These are phyloP conservation scores for Trichoderma gracile DNA, from an alignment of 2,329 filamentous ascomycete species.

Conservation along the genomic window DNA sequence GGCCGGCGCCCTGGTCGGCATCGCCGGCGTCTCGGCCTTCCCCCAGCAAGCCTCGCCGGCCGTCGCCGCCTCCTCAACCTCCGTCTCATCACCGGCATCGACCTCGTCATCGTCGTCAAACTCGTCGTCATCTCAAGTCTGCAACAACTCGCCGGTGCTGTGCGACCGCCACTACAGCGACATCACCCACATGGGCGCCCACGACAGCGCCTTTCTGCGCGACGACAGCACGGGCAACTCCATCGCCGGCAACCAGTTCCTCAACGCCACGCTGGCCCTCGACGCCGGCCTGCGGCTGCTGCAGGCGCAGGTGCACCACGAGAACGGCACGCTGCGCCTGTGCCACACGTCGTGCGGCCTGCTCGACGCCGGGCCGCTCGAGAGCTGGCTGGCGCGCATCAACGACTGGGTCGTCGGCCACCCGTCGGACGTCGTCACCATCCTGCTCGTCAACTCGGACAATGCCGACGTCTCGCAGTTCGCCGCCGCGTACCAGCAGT, in stretches of 20 bases:
- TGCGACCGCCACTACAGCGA: conserved; percentile 72
- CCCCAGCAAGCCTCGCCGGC: conserved; percentile 29
- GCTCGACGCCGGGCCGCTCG: conserved; percentile 67
- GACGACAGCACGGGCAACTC: conserved; percentile 63
- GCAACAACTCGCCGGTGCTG: conserved; percentile 78
- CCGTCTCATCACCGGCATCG: conserved; percentile 19
- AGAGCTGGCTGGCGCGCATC: conserved; percentile 63
- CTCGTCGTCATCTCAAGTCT: conserved; percentile 47
- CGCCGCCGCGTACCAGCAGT: conserved; percentile 53
- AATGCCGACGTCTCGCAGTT: conserved; percentile 56
- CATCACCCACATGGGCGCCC: conserved; percentile 75
- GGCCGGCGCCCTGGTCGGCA: conserved; percentile 28
- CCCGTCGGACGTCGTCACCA: conserved; percentile 72
- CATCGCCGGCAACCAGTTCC: conserved; percentile 70
- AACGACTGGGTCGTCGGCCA: conserved; percentile 69
- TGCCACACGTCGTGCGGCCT: conserved; percentile 70
- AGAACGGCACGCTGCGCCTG: conserved; percentile 60
- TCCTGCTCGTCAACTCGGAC: conserved; percentile 72
- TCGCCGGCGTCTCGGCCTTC: conserved; percentile 32
- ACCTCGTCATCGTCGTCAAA: conserved; percentile 28
- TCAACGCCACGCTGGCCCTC: conserved; percentile 70
- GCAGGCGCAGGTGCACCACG: conserved; percentile 69
- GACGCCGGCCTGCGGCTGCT: conserved; percentile 71
- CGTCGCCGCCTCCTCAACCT: neutral
- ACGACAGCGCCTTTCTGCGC: conserved; percentile 71